These are phyloP conservation scores for Malania oleifera DNA, from an alignment of 164 flowering plant species.

Conservation along the genomic window DNA sequence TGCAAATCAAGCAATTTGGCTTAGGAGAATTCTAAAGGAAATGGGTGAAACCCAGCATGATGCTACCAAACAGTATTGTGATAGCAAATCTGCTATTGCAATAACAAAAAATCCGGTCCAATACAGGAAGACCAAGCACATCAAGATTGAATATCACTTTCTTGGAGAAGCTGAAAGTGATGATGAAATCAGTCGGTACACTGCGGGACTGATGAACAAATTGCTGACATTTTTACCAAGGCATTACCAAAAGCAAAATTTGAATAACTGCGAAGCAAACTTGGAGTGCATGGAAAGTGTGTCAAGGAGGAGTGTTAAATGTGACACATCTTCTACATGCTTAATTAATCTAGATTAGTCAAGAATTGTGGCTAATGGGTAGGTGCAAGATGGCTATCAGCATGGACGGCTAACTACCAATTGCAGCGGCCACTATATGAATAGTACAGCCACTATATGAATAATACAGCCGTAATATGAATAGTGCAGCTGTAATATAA, in stretches of 20 bases:
- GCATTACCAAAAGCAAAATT: background rate
- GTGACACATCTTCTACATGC: too few relatives aligned
- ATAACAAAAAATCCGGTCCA: conserved; percentile 12
- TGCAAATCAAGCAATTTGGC: conserved; percentile 16
- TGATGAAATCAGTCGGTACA: background rate
- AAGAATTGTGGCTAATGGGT: too few relatives aligned
- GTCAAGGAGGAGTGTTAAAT: too few relatives aligned
- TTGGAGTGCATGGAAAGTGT: too few relatives aligned
- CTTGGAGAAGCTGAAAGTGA: conserved; percentile 1
- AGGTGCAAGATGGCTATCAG: too few relatives aligned
- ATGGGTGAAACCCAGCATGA: background rate
- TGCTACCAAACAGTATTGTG: conserved; percentile 7
- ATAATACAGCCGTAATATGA: too few relatives aligned
- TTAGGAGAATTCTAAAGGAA: conserved; percentile 6
- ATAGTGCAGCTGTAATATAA: too few relatives aligned
- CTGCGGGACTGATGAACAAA: conserved; percentile 11
- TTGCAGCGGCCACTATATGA: too few relatives aligned
- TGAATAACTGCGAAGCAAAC: too few relatives aligned
- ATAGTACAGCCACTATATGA: too few relatives aligned
- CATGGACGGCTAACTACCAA: too few relatives aligned
- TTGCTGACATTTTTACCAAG: conserved; percentile 15
- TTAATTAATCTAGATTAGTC: too few relatives aligned
- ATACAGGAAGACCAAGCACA: conserved; percentile 11
- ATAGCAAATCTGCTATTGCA: conserved; percentile 9
- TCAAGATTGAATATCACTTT: conserved; percentile 12